phyloP scores from a whole-genome alignment of 805 yeast genomes.

The Nakazawaea sp. region DNA sequence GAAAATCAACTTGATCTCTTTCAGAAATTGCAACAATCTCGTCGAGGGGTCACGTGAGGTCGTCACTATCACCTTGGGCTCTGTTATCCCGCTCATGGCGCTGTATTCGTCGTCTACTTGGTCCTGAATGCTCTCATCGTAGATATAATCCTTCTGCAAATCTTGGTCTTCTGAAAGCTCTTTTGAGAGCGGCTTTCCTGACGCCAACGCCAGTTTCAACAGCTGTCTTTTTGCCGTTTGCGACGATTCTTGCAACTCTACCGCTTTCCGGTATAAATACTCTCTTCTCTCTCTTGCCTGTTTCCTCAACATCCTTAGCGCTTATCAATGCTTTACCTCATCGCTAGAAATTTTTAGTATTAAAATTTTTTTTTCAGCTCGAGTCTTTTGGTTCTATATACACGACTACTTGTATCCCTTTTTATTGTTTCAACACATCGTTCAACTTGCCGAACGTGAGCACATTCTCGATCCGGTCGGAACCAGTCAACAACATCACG shows the following conservation, averaged over 20 bases:
- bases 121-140: constrained; percentile 70
- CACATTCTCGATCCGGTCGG: constrained; percentile 66
- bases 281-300: constrained; percentile 97
- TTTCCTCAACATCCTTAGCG: constrained; percentile 57
- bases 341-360: neutral
- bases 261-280: constrained; percentile 81
- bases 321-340: neutral
- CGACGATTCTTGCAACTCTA: constrained; percentile 84
- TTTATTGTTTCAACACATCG: constrained; percentile 58
- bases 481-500: constrained; percentile 67
- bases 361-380: neutral
- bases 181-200: constrained; percentile 84
- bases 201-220: constrained; percentile 79
- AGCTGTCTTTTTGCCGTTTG: constrained; percentile 82
- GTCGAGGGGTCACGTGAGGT: constrained; percentile 91
- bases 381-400: constrained; percentile 1
- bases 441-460: constrained; percentile 67
- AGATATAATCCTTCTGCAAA: constrained; percentile 74
- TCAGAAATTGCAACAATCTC: constrained; percentile 81
- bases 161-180: constrained; percentile 85
- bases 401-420: constrained; percentile 4
- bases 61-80: constrained; percentile 87
- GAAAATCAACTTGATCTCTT: constrained; percentile 82
- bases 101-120: constrained; percentile 89
- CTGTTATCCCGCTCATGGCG: constrained; percentile 78